Percentiles rank a stretch among this genome's conserved stretches.
Evolutionary conservation across 164 flowering plant genomes (phyloP).

Genomic region (Aristolochia contorta): DNA sequence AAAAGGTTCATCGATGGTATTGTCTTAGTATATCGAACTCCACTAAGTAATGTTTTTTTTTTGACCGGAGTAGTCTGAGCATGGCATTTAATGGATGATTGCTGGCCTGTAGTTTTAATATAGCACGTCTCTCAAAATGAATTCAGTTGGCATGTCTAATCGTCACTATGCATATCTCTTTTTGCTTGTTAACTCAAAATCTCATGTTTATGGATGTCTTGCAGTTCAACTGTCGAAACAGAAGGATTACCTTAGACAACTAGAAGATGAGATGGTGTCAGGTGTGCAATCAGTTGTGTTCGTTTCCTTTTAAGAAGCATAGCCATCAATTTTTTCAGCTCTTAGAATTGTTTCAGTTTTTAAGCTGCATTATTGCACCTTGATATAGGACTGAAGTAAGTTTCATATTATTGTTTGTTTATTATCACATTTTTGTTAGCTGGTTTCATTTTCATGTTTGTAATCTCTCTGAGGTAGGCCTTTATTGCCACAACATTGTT

Average conservation of each 20-base stretch:
- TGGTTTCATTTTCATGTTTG: not conserved
- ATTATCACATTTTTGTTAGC: not conserved
- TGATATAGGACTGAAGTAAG: not conserved
- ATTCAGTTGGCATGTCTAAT: no score
- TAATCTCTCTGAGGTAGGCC: not conserved
- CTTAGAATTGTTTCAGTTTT: not conserved
- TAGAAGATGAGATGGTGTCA: slow-evolving; percentile 66
- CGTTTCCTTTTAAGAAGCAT: not conserved
- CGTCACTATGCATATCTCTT: no score
- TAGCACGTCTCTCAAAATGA: no score
- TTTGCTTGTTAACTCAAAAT: no score
- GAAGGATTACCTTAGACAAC: slow-evolving; percentile 43
- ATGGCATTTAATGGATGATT: no score
- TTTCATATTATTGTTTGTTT: not conserved
- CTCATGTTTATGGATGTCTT: not conserved
- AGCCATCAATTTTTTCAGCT: not conserved
- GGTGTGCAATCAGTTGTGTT: slow-evolving; percentile 26
- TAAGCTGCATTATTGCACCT: not conserved
- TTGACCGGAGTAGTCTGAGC: no score
- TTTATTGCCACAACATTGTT: not conserved
- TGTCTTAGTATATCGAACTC: no score
- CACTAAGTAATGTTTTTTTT: no score
- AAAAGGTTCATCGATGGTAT: no score
- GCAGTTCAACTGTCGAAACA: slow-evolving; percentile 31
- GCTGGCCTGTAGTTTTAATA: no score